A percentile compares a stretch with the other conserved stretches of the same genome.
These are phyloP conservation scores for Penicillium antarcticum DNA, from an alignment of 495 filamentous ascomycete genomes.

Conservation along the genomic window DNA sequence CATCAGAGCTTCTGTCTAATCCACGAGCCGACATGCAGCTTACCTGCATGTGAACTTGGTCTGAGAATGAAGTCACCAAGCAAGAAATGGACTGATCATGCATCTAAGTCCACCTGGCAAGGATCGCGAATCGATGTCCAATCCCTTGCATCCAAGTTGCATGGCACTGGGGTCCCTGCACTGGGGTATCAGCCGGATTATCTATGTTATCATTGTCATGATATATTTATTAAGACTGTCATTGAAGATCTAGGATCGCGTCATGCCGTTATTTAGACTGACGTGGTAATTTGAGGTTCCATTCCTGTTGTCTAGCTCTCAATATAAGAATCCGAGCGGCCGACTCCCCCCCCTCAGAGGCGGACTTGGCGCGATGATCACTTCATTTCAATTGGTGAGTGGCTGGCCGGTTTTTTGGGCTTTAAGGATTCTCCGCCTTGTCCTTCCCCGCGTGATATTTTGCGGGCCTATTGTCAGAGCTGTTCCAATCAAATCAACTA, in stretches of 20 bases:
- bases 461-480: no score
- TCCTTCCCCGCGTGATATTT: no score
- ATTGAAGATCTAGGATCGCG: not conserved
- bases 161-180: slow-evolving; percentile 4
- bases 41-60: not conserved
- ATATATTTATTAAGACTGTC: not conserved
- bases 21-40: not conserved
- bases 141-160: slow-evolving; percentile 18
- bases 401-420: not conserved
- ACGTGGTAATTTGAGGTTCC: slow-evolving; percentile 17
- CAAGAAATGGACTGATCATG: slow-evolving; percentile 1
- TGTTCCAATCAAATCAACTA: no score
- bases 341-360: slow-evolving; percentile 7
- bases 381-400: slow-evolving; percentile 9
- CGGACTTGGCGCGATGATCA: slow-evolving; percentile 25
- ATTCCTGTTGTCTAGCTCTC: not conserved
- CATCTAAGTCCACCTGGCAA: slow-evolving; percentile 3
- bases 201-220: not conserved
- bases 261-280: not conserved
- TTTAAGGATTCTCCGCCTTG: no score
- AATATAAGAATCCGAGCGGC: slow-evolving; percentile 1
- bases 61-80: slow-evolving; percentile 2
- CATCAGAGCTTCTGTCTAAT: not conserved
- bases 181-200: not conserved
- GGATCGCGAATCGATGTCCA: not conserved